Evolutionary conservation across 2,329 filamentous ascomycete species (phyloP).

Genomic region (Didymella sp.): DNA sequence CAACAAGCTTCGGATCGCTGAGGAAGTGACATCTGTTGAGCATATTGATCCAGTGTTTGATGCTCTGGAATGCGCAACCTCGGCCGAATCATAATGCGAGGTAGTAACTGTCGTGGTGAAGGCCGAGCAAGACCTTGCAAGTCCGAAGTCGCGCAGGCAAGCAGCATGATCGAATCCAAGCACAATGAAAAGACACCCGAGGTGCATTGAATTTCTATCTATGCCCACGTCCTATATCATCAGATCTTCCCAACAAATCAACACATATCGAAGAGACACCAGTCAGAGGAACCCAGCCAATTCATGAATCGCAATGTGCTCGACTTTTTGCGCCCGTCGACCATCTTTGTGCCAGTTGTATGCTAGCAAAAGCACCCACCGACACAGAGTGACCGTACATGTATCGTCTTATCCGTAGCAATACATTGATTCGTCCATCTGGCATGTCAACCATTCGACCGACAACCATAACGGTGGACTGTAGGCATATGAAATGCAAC

Average conservation of each 20-base stretch:
- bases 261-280: conserved; percentile 10
- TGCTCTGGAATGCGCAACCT: conserved; percentile 1
- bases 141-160: neutral
- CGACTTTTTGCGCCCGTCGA: conserved; percentile 14
- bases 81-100: conserved; percentile 2
- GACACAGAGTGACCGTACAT: neutral
- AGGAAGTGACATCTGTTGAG: conserved; percentile 18
- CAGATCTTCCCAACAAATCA: conserved; percentile 10
- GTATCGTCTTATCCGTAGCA: conserved; percentile 13
- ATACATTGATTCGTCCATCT: conserved; percentile 11
- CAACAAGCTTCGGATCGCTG: conserved; percentile 7
- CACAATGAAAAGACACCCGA: neutral
- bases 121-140: neutral
- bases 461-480: conserved; percentile 3
- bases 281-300: conserved; percentile 1
- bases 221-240: conserved; percentile 6
- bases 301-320: conserved; percentile 6
- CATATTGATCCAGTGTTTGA: neutral
- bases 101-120: neutral
- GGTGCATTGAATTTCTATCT: conserved; percentile 10
- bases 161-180: neutral
- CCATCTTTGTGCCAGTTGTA: neutral
- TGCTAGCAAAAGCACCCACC: neutral
- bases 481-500: conserved; percentile 10
- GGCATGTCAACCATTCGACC: neutral